These are phyloP conservation scores for Clonostachys solani DNA, from an alignment of 2,329 filamentous ascomycete species.

Conservation along the genomic window DNA sequence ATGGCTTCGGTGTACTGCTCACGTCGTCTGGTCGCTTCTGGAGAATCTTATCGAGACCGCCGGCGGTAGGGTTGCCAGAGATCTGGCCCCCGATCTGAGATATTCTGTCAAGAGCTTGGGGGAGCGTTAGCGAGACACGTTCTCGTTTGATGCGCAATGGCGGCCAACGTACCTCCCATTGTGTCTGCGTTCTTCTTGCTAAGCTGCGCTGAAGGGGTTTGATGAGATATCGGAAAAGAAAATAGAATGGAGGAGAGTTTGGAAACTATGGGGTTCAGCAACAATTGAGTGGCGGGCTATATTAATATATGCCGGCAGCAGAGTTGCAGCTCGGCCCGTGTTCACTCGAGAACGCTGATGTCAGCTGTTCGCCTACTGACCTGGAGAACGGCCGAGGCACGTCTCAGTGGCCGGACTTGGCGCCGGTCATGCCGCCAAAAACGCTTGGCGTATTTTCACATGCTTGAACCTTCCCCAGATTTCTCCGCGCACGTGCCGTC, in stretches of 20 bases:
- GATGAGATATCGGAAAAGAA: background rate
- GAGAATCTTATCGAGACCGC: conserved; percentile 51
- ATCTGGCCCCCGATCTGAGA: conserved; percentile 60
- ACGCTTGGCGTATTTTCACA: too few relatives aligned
- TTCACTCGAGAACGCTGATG: too few relatives aligned
- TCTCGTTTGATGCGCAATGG: background rate
- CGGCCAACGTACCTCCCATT: conserved; percentile 12
- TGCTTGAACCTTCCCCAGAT: too few relatives aligned
- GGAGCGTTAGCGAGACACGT: conserved; percentile 4
- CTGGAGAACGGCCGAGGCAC: too few relatives aligned
- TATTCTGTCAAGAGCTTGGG: conserved; percentile 51
- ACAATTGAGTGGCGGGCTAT: background rate
- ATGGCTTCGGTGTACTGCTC: conserved; percentile 28
- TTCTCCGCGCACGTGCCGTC: too few relatives aligned
- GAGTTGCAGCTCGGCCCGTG: too few relatives aligned
- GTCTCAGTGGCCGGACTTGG: too few relatives aligned
- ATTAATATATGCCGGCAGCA: too few relatives aligned
- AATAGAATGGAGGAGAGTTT: background rate
- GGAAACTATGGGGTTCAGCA: background rate
- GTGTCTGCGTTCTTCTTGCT: conserved; percentile 3
- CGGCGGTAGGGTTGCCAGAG: conserved; percentile 51
- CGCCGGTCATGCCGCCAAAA: too few relatives aligned
- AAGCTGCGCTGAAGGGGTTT: background rate
- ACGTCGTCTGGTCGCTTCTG: conserved; percentile 67
- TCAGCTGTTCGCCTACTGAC: too few relatives aligned